A percentile compares a stretch with the other conserved stretches of the same genome.
Conservation (phyloP, 2,329 filamentous ascomycete species). For the Fusarium burgessii region DNA sequence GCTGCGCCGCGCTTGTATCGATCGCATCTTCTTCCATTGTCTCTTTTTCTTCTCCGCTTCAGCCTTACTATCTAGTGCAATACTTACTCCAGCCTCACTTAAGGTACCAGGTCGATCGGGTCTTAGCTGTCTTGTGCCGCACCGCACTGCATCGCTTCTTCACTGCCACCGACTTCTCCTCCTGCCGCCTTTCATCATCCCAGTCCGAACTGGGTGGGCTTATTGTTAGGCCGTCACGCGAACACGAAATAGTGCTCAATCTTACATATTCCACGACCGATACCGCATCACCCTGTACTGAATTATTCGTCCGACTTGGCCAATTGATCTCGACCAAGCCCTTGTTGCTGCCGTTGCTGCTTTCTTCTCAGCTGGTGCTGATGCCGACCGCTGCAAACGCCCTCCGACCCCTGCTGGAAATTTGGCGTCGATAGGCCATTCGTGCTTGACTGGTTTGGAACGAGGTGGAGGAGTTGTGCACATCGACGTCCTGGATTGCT, state of each 20-base stretch:
- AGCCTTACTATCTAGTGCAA: conserved; percentile 36
- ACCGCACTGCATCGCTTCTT: conserved; percentile 41
- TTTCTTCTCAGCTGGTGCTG: conserved; percentile 49
- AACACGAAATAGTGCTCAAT: conserved; percentile 40
- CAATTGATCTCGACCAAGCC: conserved; percentile 48
- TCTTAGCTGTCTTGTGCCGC: conserved; percentile 44
- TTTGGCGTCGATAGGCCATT: conserved; percentile 49
- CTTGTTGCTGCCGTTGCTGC: conserved; percentile 24
- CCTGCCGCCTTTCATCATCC: conserved; percentile 34
- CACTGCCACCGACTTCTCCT: conserved; percentile 45
- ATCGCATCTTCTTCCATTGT: conserved; percentile 37
- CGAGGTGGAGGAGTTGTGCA: conserved; percentile 45
- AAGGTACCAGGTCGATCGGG: conserved; percentile 29
- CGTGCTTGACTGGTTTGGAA: conserved; percentile 40
- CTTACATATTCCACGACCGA: conserved; percentile 32
- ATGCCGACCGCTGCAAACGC: conserved; percentile 54
- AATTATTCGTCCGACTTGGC: conserved; percentile 21
- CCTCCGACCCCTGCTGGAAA: conserved; percentile 50
- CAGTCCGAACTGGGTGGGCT: conserved; percentile 41
- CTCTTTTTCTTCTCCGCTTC: conserved; percentile 36
- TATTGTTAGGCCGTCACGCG: conserved; percentile 47
- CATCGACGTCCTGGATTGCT: conserved; percentile 43
- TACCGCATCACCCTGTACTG: conserved; percentile 24
- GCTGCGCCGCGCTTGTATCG: conserved; percentile 43
- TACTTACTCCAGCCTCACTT: conserved; percentile 43